Base-by-base conservation (phyloP, 768 basidiomycete genomes). In the Galerina marginata region DNA sequence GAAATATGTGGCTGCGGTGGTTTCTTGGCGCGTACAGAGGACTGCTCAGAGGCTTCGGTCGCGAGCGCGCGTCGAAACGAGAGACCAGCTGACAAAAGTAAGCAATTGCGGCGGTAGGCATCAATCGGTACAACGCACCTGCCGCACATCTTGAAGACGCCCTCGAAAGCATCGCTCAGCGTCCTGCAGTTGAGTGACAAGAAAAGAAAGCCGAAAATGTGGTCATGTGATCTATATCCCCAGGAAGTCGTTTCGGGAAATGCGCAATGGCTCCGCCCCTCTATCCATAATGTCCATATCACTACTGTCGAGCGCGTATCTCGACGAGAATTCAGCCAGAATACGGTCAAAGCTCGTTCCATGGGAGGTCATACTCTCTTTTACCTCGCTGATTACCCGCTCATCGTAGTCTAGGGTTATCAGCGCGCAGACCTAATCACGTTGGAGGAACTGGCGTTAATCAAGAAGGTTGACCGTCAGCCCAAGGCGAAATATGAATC, bases 381-480 rank as follows among this genome's bases (percentile, higher is more conserved):
- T 10, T 26, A 56, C 12, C 43, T 10, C 14, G 36, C 15, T 42
- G 54, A 25, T 23, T 14, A 48, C 53, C 3, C 38, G 54, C 69
- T 73, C 46, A 69, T 60, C 52, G 36, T 50, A 39, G 12, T 51
- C 23, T 66, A 98, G 95, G 95, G 92, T 61, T 97, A 98, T 79
- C 95, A 97, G 78, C 89, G 96, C 65, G 95, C 94, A 46, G 93
- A 89, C 46, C 86, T 95, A 44, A 86, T 99, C 69, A 92, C 93
- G 9, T 82, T 85, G 4, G 95, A 97, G 58, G 95, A 98, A 72
- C 84, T 97, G 14, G 77, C 83, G 10, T 83, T 92, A 65, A 89
- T 99, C 71, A 97, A 97, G 84, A 91, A 86, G 70, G 90, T 97
- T 20, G 94, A 95, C 74, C 86, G 90, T 61, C 92, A 92, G 68